Base-by-base conservation (phyloP, 1,139 yeast genomes). In the Candida albicans region DNA sequence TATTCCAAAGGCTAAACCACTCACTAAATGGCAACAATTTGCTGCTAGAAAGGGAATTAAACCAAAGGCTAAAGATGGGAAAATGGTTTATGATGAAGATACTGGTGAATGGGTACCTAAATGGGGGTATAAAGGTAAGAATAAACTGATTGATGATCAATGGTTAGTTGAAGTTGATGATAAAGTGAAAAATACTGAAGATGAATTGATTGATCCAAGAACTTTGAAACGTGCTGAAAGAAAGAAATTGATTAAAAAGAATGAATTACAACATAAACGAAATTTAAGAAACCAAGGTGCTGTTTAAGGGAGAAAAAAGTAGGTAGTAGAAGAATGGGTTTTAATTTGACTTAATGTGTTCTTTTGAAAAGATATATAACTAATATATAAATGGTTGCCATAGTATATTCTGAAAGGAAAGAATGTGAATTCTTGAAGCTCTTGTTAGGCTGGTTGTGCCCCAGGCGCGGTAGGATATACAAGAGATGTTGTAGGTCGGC, bases 111-210 rank as follows among this genome's bases (percentile, higher is more conserved):
- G 99, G 99, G 96, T 86, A 48, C 95, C 96, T 56, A 91, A 90
- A 67, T 95, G 99, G 99, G 99, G 99, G 48, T 93, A 85, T 72
- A 84, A 87, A 55, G 99, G 99, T 59, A 81, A 81, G 65, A 93
- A 93, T 68, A 93, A 93, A 70, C 81, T 83, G 46, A 62, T 84
- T 56, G 98, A 93, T 60, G 73, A 78, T 61, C 97, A 93, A 68
- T 93, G 99, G 99, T 77, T 90, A 62, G 98, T 93, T 45, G 99
- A 95, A 67, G 86, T 93, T 49, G 88, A 89, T 47, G 96, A 87
- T 46, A 76, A 82, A 54, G 81, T 73, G 33, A 78, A 79, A 58
- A 81, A 81, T 44, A 80, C 85, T 12, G 77, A 70, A 30, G 81
- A 85, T 44, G 96, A 87, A 55, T 72, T 88, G 55, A 73, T 88